Base-by-base conservation (phyloP, 306 rosid species). In the Spatholobus suberectus region DNA sequence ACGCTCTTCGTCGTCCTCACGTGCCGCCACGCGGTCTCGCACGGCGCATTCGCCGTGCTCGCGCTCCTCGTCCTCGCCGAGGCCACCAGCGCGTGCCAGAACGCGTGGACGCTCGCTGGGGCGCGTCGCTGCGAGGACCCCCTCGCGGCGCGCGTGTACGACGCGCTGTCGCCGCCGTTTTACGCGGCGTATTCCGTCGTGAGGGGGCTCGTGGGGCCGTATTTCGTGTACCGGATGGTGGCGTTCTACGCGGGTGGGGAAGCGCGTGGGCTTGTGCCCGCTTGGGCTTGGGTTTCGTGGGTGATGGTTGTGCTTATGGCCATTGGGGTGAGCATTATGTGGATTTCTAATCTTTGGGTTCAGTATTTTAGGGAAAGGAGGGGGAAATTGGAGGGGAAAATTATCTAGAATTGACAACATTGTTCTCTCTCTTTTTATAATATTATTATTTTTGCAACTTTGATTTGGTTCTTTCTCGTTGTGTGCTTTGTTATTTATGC, bases 221-320 rank as follows among this genome's bases (percentile, higher is more conserved):
- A 82, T 57, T 91, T 94, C 8, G 72, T 96, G 5, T 96, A 71
- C 85, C 61, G 78, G 10, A 94, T 94, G 99, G 81, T 87, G 4
- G 41, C 7, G 35, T 92, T 90, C 32, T 92, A 89, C 27, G 40
- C 55, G 4, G 70, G 91, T 59, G 98, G 95, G 0, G 85, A 80
- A 2, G 98, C 89, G 8, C 82, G 84, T 40, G 85, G 85, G 5
- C 81, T 91, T 78, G 87, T 96, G 49, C 97, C 99, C 0, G 29
- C 24, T 24, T 96, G 98, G 99, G 84, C 88, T 49, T 96, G 99
- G 98, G 77, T 84, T 41, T 94, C 99, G 27, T 96, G 98, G 99
- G 88, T 89, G 7, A 84, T 59, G 24, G 99, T 96, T 17, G 93
- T 96, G 9, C 4, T 86, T 0, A 8, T 57, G 9, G 99, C 99